Base-by-base conservation (phyloP, 2,329 filamentous ascomycete genomes). In the Aspergillus sp. region DNA sequence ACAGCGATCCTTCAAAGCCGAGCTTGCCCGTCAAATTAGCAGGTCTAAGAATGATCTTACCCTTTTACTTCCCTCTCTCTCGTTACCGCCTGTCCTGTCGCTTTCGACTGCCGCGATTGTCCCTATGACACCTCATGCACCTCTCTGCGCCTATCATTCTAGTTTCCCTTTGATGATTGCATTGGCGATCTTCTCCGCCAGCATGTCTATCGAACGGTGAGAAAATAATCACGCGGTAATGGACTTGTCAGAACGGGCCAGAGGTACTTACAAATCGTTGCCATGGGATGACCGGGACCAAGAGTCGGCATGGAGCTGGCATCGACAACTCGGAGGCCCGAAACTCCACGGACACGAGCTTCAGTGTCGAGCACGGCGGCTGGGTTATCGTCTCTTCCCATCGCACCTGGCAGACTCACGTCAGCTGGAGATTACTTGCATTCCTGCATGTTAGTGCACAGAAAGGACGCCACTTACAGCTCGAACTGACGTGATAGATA, bases 151-250 rank as follows among this genome's bases (percentile, higher is more conserved):
- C 24, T 14, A 20, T 51, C 52, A 4, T 6, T 36, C 32, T 54
- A 61, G 1, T 46, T 22, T 36, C 2, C 11, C 45, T 11, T 49
- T 54, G 10, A 57, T 51, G 46, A 57, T 57, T 20, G 53, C 56
- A 9, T 53, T 46, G 4, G 56, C 56, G 32, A 58, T 58, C 45
- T 54, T 58, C 18, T 58, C 56, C 6, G 56, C 51, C 51, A 58
- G 50, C n/a, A 29, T 51, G 49, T 58, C 51, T 58, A 31, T 20
- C 45, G 24, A 42, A 18, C n/a, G 49, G 54, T 42, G 5, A 42
- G 36, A n/a, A 7, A 46, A 20, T 14, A 16, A 18, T 14, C 16
- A 29, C 36, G 12, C 14, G 14, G 14, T 9, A 31, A 42, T 14
- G 16, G 14, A 32, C 20, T 32, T 10, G 32, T 31, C 18, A 9